Evolutionary conservation across 2,329 filamentous ascomycete genomes (phyloP), one percentile per base, ranked within the genome.

Genomic region (Ophiognomonia clavigignenti-juglandacearum): DNA sequence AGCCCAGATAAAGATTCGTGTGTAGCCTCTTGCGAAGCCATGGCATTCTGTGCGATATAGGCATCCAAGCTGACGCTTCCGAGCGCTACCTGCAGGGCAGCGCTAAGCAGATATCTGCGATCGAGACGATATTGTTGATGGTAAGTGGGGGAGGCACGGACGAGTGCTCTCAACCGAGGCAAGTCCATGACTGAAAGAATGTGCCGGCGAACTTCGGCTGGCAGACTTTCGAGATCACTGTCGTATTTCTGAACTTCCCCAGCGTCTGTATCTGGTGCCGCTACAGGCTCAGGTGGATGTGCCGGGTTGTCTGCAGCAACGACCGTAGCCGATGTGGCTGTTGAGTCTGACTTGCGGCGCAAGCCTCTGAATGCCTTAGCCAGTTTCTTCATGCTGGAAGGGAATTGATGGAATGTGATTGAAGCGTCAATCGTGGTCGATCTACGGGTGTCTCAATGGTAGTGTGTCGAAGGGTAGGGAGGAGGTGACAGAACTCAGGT

Each of bases 101-200:
- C 16, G 43, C 42, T 37, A 20, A 63, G 57, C 1, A 62, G 18
- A 19, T 39, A 40, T 31, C 39, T 54, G 22, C 56, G 55, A 43
- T 57, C 48, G 22, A 53, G 45, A 9, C 55, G 36, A 43, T 59
- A 61, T 48, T 61, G 59, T 29, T 56, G 43, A 36, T 59, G 47
- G 36, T 54, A 62, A 22, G 53, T 45, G 10, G 59, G 57, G 4
- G 59, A 62, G 20, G 59, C 57, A 39, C 40, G 54, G 14, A 60
- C 48, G 4, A 63, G 47, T 18, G 50, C 45, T n/a, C 45, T 53
- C 10, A 62, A 44, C 10, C 47, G 36, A 24, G 50, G 11, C 4
- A 59, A 26, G 11, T 54, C 50, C 35, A 56, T 23, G 14, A 48
- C 23, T 6, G 43, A 53, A n/a, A 61, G 56, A 8, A 62, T 40